Percentiles rank a stretch among this genome's conserved stretches.
These are phyloP conservation scores for Botryosphaeria dothidea DNA, from an alignment of 2,329 filamentous ascomycete species.

Conservation along the genomic window DNA sequence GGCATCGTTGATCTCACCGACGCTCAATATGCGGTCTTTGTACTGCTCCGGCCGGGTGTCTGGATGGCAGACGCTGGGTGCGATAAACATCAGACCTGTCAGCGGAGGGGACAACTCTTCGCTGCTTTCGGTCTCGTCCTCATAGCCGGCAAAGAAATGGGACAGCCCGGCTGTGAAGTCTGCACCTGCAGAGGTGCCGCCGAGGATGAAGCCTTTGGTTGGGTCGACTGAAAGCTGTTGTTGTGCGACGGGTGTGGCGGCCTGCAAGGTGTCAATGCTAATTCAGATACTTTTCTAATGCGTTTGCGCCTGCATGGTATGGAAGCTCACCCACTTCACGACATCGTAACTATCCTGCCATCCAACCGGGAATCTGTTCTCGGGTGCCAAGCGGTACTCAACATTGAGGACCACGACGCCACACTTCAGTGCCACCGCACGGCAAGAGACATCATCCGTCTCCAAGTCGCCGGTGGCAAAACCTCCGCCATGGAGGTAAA, in stretches of 20 bases:
- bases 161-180: not conserved
- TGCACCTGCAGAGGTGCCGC: not conserved
- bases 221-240: not conserved
- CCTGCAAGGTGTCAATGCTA: not conserved
- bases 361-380: not conserved
- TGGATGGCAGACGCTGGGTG: not conserved
- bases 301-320: not conserved
- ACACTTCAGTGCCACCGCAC: not conserved
- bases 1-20: not conserved
- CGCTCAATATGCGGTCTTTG: not conserved
- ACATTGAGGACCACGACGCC: not conserved
- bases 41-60: not conserved
- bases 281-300: no score
- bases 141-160: not conserved
- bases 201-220: not conserved
- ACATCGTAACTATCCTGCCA: not conserved
- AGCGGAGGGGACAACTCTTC: not conserved
- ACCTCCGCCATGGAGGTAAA: conserved; percentile 29
- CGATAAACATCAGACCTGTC: not conserved
- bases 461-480: conserved; percentile 27
- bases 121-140: not conserved
- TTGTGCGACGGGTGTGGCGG: not conserved
- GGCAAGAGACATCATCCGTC: conserved; percentile 18
- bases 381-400: not conserved
- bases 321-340: not conserved